Conservation (phyloP, 2,329 filamentous ascomycete genomes). For the Penicillium janthinellum region DNA sequence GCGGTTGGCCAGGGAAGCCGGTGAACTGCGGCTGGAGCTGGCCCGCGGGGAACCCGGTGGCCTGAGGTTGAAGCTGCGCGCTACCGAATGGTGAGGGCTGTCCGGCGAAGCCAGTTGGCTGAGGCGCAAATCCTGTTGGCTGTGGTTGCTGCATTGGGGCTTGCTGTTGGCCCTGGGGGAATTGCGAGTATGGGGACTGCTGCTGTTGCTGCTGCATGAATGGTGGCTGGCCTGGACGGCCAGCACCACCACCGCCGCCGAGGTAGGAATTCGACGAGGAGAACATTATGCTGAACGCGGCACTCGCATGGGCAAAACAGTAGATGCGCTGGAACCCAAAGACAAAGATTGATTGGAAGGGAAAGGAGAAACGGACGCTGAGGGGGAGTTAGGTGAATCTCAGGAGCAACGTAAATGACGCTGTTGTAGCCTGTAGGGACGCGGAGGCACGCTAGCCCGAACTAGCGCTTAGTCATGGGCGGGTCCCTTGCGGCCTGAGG, state of each 20-base stretch:
- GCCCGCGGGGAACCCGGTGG: conserved; percentile 63
- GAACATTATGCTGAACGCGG: conserved; percentile 66
- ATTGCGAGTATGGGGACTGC: conserved; percentile 46
- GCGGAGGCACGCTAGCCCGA: conserved; percentile 31
- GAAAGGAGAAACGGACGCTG: conserved; percentile 28
- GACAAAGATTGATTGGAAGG: conserved; percentile 27
- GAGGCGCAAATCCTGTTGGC: conserved; percentile 57
- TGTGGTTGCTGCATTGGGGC: conserved; percentile 54
- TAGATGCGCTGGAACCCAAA: conserved; percentile 18
- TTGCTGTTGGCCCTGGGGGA: conserved; percentile 48
- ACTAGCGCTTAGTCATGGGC: conserved; percentile 24
- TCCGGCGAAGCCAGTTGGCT: conserved; percentile 58
- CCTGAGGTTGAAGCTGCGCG: conserved; percentile 63
- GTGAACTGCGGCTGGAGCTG: conserved; percentile 53
- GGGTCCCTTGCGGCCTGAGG: neutral
- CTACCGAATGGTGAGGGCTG: conserved; percentile 58
- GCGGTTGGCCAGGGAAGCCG: conserved; percentile 47
- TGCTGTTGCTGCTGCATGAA: conserved; percentile 57
- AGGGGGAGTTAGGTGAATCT: conserved; percentile 23
- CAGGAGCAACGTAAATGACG: conserved; percentile 36
- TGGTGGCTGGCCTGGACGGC: conserved; percentile 67
- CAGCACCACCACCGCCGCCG: conserved; percentile 75
- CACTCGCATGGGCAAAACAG: conserved; percentile 31
- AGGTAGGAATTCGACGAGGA: conserved; percentile 85
- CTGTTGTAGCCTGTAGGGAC: conserved; percentile 27